Conservation (phyloP, 2,329 filamentous ascomycete species). For the Pseudocercospora macadamiae region DNA sequence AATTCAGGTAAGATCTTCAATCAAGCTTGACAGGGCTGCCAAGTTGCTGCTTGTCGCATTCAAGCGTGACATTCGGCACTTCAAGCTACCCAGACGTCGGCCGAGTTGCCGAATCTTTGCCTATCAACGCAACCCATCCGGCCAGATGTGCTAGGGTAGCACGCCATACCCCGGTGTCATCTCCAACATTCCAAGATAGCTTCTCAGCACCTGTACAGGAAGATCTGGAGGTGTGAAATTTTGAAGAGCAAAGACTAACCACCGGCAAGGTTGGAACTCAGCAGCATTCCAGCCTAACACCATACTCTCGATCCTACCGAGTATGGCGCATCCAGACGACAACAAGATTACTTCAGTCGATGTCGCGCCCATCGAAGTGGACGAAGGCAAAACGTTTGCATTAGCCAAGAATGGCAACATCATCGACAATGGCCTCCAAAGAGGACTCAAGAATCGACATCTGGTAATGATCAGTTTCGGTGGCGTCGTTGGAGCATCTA, state of each 20-base stretch:
- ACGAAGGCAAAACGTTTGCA: slow-evolving; percentile 7
- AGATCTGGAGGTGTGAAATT: neutral
- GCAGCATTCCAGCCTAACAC: neutral
- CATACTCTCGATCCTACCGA: neutral
- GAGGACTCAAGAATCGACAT: slow-evolving; percentile 20
- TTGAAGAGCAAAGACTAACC: neutral
- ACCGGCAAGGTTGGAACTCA: neutral
- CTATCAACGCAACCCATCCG: neutral
- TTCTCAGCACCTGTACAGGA: too few species aligned
- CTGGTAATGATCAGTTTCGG: slow-evolving; percentile 23
- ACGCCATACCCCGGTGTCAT: neutral
- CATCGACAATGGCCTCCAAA: slow-evolving; percentile 19
- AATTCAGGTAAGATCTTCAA: too few species aligned
- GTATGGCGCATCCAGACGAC: neutral
- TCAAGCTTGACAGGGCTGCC: neutral
- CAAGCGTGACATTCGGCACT: neutral
- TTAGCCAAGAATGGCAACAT: slow-evolving; percentile 16
- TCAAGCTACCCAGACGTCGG: neutral
- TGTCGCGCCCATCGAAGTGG: neutral
- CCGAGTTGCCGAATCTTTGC: neutral
- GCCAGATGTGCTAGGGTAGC: neutral
- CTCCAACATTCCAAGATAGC: slow-evolving; percentile 2
- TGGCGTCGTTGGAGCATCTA: slow-evolving; percentile 22
- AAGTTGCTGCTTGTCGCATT: neutral
- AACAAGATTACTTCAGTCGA: slow-evolving; percentile 13